Conservation (phyloP, 805 yeast genomes). For the Yamadazyma scolyti region DNA sequence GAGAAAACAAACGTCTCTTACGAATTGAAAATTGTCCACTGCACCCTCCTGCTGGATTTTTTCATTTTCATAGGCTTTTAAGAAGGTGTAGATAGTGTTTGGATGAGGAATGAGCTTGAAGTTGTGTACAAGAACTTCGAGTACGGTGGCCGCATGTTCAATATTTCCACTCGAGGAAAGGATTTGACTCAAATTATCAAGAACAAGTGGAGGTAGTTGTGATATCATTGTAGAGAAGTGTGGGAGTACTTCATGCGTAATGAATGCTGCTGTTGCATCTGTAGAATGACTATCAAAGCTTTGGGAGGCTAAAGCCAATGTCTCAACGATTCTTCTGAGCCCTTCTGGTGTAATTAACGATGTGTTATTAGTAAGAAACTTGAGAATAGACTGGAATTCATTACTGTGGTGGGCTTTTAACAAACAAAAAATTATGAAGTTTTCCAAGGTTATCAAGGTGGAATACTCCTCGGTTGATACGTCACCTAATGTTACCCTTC, state of each 20-base stretch:
- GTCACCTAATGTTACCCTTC: slow-evolving; percentile 11
- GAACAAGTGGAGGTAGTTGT: slow-evolving; percentile 3
- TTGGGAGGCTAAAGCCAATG: background rate
- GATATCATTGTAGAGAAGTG: background rate
- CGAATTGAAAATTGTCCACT: slow-evolving; percentile 3
- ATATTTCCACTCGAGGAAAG: slow-evolving; percentile 3
- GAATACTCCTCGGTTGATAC: slow-evolving; percentile 8
- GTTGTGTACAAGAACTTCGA: slow-evolving; percentile 3
- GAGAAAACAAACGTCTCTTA: slow-evolving; percentile 7
- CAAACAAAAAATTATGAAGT: no score
- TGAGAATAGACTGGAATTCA: background rate
- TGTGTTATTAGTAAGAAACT: slow-evolving; percentile 1
- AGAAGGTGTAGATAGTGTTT: slow-evolving; percentile 3
- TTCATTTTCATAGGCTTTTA: slow-evolving; percentile 1
- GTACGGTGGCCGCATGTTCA: background rate
- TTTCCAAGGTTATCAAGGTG: slow-evolving; percentile 12
- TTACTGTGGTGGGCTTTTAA: slow-evolving; percentile 1
- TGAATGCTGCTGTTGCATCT: no score
- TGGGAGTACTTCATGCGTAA: background rate
- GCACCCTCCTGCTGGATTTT: no score
- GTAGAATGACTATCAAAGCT: no score
- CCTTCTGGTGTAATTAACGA: background rate
- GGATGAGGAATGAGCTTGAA: slow-evolving; percentile 2
- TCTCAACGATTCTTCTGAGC: slow-evolving; percentile 3
- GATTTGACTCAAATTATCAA: slow-evolving; percentile 1